These are phyloP conservation scores for Nitzschia putrida DNA, from an alignment of 108 stramenopile species.

Conservation along the genomic window DNA sequence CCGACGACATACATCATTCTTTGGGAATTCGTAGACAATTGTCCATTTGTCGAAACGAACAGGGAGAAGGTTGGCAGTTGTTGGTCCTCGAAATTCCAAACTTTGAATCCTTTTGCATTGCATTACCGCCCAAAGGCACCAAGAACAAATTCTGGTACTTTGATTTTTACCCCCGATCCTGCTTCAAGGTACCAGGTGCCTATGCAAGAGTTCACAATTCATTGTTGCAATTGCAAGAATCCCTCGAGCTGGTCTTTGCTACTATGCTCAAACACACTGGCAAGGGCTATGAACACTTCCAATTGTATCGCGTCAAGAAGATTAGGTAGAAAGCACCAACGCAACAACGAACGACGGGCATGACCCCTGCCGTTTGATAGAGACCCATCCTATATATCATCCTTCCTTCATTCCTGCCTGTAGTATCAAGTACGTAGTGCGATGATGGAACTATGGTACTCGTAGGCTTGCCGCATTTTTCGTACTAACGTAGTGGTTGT, in stretches of 20 bases:
- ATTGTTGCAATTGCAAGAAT: constrained; percentile 26
- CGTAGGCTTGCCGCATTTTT: too few species aligned
- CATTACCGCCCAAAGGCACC: constrained; percentile 30
- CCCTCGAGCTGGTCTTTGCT: constrained; percentile 15
- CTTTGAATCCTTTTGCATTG: constrained; percentile 15
- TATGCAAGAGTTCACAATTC: constrained; percentile 29
- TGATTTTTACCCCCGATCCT: constrained; percentile 15
- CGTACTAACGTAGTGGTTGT: too few species aligned
- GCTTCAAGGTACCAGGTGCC: constrained; percentile 13
- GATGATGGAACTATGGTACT: too few species aligned
- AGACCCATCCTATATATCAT: too few species aligned
- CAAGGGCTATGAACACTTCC: constrained; percentile 11
- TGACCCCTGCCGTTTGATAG: too few species aligned
- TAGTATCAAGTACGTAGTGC: too few species aligned
- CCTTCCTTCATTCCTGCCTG: too few species aligned
- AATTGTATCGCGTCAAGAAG: constrained; percentile 15
- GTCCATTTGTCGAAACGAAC: constrained; percentile 24
- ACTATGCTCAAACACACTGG: not conserved
- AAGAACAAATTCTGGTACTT: constrained; percentile 34
- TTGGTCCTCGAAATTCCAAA: constrained; percentile 10
- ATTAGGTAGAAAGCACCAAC: not conserved
- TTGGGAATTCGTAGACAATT: constrained; percentile 11
- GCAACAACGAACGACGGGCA: too few species aligned
- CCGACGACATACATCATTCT: constrained; percentile 10
- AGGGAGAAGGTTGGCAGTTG: constrained; percentile 24